phyloP scores from a whole-genome alignment of 2,329 filamentous ascomycete genomes.

The Dactylella cylindrospora region DNA sequence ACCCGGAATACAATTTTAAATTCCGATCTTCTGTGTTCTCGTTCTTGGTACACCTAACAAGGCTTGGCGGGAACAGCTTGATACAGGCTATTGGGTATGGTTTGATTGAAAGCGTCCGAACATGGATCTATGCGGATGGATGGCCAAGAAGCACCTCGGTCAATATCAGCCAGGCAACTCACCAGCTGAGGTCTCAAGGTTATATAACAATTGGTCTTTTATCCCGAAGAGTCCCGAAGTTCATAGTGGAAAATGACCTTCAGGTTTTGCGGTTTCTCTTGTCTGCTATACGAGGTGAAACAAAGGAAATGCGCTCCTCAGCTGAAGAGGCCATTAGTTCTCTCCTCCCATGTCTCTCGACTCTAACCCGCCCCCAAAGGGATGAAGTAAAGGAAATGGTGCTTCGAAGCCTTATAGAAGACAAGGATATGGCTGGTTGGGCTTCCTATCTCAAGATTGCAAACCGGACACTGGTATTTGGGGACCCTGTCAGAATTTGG shows the following conservation, averaged over 20 bases:
- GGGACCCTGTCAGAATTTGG: slow-evolving; percentile 78
- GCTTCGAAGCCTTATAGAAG: slow-evolving; percentile 69
- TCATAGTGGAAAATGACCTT: slow-evolving; percentile 34
- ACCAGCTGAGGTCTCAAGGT: slow-evolving; percentile 35
- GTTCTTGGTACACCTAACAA: slow-evolving; percentile 29
- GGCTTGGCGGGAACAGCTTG: slow-evolving; percentile 18
- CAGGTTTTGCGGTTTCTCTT: slow-evolving; percentile 31
- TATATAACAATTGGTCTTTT: slow-evolving; percentile 41
- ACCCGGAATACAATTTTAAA: slow-evolving; percentile 40
- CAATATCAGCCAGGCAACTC: slow-evolving; percentile 18
- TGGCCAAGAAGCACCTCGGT: slow-evolving; percentile 36
- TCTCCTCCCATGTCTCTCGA: slow-evolving; percentile 71
- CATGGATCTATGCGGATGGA: slow-evolving; percentile 39
- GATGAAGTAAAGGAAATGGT: slow-evolving; percentile 54
- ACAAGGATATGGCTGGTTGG: slow-evolving; percentile 57
- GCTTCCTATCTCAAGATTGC: slow-evolving; percentile 73
- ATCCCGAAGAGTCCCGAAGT: slow-evolving; percentile 25
- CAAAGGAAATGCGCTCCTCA: slow-evolving; percentile 35
- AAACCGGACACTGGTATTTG: slow-evolving; percentile 80
- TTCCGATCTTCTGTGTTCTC: slow-evolving; percentile 36
- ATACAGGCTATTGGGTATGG: slow-evolving; percentile 23
- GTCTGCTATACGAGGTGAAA: slow-evolving; percentile 33
- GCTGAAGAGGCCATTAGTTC: slow-evolving; percentile 55
- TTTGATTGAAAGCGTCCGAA: slow-evolving; percentile 36
- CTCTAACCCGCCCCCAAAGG: slow-evolving; percentile 54